Evolutionary conservation across 176 grass and related monocot genomes (phyloP), one percentile per base, ranked within the genome.

Genomic region (Cenchrus americanus): DNA sequence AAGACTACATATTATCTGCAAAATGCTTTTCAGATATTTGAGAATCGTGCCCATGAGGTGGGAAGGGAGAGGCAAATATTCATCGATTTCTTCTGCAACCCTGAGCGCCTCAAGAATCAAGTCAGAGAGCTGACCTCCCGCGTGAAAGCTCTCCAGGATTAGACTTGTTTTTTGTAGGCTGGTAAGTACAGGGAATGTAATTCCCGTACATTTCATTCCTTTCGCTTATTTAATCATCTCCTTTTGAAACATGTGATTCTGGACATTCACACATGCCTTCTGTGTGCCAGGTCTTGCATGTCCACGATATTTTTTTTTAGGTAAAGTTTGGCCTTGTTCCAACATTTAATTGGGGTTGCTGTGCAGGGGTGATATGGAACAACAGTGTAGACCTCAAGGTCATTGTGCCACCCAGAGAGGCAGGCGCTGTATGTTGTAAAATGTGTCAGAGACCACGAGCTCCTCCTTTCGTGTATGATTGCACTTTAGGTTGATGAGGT

Each of bases 21-120:
- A 77, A 76, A 40, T 5, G 18, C 47, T 66, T 15, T 75, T 32
- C 54, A 95, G 93, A 92, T 90, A 12, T 89, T 95, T 14, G 91
- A 92, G 72, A 88, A 88, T 62, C 90, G 91, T 41, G 85, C 85
- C 71, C 84, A 92, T 53, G 93, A 95, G 75, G 88, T 95, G 75
- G 90, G 90, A 59, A 86, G 93, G 77, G 93, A 95, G 77, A 92
- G 93, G 72, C 93, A 92, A 76, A 68, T 95, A 37, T 95, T 92
- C 65, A 83, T 95, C 14, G 93, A 95, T 87, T 95, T 95, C 66
- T 95, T 95, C 86, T 90, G 88, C 81, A 95, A 92, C 74, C 88
- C 88, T 0, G 93, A 95, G n/a, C 90, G 85, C 23, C 88, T 95
- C 47, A 92, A 85, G 84, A 88, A 89, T 80, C 93, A 92, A 84